phyloP scores from a whole-genome alignment of 768 basidiomycete genomes.

The Multifurca ochricompacta region DNA sequence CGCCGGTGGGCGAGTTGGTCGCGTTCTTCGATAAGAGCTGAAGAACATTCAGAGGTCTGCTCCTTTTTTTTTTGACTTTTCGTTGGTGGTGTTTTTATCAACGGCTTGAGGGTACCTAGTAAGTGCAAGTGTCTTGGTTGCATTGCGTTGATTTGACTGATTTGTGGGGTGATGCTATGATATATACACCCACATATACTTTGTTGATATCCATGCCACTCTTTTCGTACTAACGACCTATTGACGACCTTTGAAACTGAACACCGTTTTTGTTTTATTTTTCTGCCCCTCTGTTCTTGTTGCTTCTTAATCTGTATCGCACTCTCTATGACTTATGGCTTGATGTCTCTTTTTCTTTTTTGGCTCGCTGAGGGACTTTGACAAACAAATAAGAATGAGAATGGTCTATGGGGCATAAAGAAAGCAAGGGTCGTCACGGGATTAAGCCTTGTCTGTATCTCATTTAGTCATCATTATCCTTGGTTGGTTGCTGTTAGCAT shows the following conservation, averaged over 20 bases:
- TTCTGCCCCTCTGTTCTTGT: not conserved
- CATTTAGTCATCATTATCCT: too few species aligned
- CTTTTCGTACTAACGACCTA: not conserved
- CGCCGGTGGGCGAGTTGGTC: slow-evolving; percentile 68
- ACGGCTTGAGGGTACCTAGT: too few species aligned
- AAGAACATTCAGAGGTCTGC: too few species aligned
- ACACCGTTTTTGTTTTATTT: not conserved
- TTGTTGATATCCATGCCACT: not conserved
- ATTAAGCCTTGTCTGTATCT: too few species aligned
- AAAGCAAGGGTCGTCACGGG: too few species aligned
- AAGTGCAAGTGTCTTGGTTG: too few species aligned
- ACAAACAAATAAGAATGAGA: not conserved
- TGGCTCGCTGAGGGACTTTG: too few species aligned
- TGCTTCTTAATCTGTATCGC: not conserved
- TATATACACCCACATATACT: not conserved
- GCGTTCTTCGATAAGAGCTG: slow-evolving; percentile 62
- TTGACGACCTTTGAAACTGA: not conserved
- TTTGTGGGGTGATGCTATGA: not conserved
- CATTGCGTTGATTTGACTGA: too few species aligned
- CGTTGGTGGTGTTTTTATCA: too few species aligned
- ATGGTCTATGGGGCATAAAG: too few species aligned
- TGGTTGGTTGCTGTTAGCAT: too few species aligned
- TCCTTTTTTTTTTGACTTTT: too few species aligned
- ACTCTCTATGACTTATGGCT: not conserved
- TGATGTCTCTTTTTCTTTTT: not conserved